Evolutionary conservation across 257 asterid genomes (phyloP).

Genomic region (Eucommia ulmoides): DNA sequence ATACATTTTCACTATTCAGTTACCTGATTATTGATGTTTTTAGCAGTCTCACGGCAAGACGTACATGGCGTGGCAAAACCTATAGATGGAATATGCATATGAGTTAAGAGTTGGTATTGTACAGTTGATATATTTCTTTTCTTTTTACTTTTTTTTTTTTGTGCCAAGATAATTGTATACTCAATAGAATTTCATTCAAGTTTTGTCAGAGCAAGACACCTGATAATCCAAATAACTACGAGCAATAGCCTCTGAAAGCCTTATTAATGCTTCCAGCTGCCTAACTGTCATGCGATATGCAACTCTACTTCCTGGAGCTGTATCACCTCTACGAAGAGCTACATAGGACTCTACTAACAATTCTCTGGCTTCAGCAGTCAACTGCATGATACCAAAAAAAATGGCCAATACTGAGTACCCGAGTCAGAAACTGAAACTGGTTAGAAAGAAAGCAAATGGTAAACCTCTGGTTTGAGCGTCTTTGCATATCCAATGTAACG

Average conservation of each 20-base stretch:
- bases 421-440: background rate
- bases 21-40: conserved; percentile 90
- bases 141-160: no score
- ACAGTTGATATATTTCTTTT: conserved; percentile 7
- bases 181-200: background rate
- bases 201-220: conserved; percentile 22
- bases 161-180: no score
- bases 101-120: background rate
- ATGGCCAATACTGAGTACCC: background rate
- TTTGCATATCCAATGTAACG: conserved; percentile 85
- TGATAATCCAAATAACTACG: conserved; percentile 67
- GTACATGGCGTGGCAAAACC: conserved; percentile 73
- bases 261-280: conserved; percentile 84
- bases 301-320: conserved; percentile 92
- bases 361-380: conserved; percentile 61
- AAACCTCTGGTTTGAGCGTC: conserved; percentile 86
- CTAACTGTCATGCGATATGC: conserved; percentile 99
- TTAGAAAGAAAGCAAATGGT: background rate
- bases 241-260: conserved; percentile 98
- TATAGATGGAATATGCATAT: conserved; percentile 9
- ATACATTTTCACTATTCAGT: conserved; percentile 10
- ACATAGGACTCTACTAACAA: conserved; percentile 88
- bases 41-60: conserved; percentile 62
- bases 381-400: conserved; percentile 29
- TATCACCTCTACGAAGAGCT: conserved; percentile 74